Evolutionary conservation across 192 early-diverging fungal species (phyloP).

Genomic region (Gaertneriomyces sp.): DNA sequence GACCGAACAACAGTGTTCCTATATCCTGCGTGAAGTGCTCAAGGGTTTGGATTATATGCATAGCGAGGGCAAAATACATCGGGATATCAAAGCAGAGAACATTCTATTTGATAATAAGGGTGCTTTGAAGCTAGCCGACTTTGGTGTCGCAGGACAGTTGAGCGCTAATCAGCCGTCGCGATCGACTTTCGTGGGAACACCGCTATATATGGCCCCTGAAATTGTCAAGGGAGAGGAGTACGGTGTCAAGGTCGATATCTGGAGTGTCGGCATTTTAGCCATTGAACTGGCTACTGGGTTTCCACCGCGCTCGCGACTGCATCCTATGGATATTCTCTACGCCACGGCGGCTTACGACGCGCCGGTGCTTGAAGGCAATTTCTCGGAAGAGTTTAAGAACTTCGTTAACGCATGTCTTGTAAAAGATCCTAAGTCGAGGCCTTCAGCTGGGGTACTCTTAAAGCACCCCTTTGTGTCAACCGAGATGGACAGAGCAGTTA

Average conservation of each 20-base stretch:
- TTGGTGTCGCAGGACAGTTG: constrained; percentile 78
- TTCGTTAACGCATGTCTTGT: constrained; percentile 23
- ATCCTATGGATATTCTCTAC: constrained; percentile 36
- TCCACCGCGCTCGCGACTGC: constrained; percentile 34
- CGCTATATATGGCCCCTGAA: constrained; percentile 91
- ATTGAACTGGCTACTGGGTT: constrained; percentile 52
- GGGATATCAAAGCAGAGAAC: constrained; percentile 36
- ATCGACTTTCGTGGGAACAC: constrained; percentile 61
- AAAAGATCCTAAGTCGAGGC: constrained; percentile 51
- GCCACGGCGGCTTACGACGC: constrained; percentile 18
- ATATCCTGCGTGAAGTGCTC: constrained; percentile 23
- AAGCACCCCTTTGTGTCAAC: constrained; percentile 76
- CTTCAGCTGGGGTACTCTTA: constrained; percentile 77
- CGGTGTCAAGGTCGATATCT: constrained; percentile 52
- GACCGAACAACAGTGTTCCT: constrained; percentile 29
- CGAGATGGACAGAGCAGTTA: constrained; percentile 71
- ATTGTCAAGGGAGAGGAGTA: constrained; percentile 86
- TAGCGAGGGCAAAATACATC: constrained; percentile 28
- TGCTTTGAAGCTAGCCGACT: constrained; percentile 59
- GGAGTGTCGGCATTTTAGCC: constrained; percentile 56
- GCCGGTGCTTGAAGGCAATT: constrained; percentile 13
- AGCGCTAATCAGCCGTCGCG: constrained; percentile 59
- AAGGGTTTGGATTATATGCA: constrained; percentile 29
- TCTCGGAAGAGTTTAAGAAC: constrained; percentile 22
- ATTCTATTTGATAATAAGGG: constrained; percentile 35